phyloP scores from a whole-genome alignment of 2,329 filamentous ascomycete species.

The Exserohilum turcica region DNA sequence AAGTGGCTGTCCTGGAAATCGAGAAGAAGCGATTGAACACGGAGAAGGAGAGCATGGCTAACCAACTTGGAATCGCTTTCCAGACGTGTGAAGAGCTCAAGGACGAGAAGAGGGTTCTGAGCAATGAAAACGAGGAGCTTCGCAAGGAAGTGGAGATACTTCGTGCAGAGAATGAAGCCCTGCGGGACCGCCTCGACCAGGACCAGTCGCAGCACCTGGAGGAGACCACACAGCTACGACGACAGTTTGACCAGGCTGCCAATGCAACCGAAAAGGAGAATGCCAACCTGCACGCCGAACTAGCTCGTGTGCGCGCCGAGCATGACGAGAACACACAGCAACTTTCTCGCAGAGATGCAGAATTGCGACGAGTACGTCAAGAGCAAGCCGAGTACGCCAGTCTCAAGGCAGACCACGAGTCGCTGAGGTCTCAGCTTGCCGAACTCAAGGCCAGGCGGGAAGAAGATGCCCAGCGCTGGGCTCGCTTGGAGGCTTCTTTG shows the following conservation, averaged over 20 bases:
- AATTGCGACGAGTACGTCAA: constrained; percentile 44
- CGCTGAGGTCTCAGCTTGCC: constrained; percentile 73
- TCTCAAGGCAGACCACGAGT: constrained; percentile 71
- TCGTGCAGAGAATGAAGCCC: constrained; percentile 41
- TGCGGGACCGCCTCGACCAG: constrained; percentile 41
- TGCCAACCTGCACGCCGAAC: constrained; percentile 39
- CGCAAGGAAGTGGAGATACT: constrained; percentile 45
- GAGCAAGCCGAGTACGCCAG: constrained; percentile 53
- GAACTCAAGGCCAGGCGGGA: constrained; percentile 74
- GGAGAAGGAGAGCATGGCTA: constrained; percentile 69
- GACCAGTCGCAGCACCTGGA: constrained; percentile 42
- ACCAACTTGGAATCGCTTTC: constrained; percentile 66
- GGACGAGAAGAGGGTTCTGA: constrained; percentile 50
- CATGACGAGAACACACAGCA: constrained; percentile 47
- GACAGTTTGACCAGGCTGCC: constrained; percentile 40
- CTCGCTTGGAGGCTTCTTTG: constrained; percentile 38
- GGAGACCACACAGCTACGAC: constrained; percentile 43
- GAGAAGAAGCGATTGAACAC: constrained; percentile 65
- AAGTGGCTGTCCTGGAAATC: constrained; percentile 66
- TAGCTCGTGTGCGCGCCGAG: constrained; percentile 39
- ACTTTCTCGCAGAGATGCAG: constrained; percentile 39
- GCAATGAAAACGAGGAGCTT: constrained; percentile 44
- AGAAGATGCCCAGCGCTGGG: constrained; percentile 48
- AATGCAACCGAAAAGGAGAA: constrained; percentile 44
- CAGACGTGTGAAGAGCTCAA: constrained; percentile 60